Conservation (phyloP, 352 stramenopile species). For the Plasmopara muralis region DNA sequence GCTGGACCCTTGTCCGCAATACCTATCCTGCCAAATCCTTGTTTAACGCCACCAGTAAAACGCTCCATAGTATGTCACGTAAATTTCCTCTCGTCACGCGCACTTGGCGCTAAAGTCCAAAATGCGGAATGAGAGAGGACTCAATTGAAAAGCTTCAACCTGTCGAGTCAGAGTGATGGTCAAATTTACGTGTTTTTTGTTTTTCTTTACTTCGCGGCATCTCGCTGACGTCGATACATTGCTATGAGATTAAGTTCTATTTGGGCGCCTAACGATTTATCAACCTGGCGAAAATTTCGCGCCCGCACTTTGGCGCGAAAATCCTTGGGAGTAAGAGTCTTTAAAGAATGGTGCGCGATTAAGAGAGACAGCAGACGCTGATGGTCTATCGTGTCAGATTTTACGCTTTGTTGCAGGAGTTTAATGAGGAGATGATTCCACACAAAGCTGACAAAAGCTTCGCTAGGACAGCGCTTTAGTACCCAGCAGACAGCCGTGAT, state of each 20-base stretch:
- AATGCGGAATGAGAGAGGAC: conserved; percentile 20
- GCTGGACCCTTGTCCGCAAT: conserved; percentile 1
- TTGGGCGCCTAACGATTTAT: conserved; percentile 26
- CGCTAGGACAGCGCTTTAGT: conserved; percentile 36
- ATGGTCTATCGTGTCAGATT: not conserved
- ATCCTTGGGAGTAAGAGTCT: conserved; percentile 37
- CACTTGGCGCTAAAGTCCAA: conserved; percentile 2
- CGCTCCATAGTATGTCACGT: conserved; percentile 12
- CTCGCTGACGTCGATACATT: conserved; percentile 40
- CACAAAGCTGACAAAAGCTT: conserved; percentile 37
- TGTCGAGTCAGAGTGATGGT: conserved; percentile 32
- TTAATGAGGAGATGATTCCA: conserved; percentile 43
- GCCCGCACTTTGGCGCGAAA: conserved; percentile 50
- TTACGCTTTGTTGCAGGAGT: conserved; percentile 20
- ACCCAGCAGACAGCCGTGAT: conserved; percentile 25
- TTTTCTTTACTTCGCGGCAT: not conserved
- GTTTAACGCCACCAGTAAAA: conserved; percentile 4
- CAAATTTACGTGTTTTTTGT: conserved; percentile 3
- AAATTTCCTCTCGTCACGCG: not conserved
- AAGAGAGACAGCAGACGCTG: conserved; percentile 24
- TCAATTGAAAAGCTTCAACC: conserved; percentile 23
- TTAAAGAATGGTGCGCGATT: conserved; percentile 24
- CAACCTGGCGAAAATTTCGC: conserved; percentile 36
- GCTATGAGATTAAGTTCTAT: conserved; percentile 37
- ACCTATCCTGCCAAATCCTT: not conserved